Conservation (phyloP, 139 green algal genomes). For the Picochlorum sp. region DNA sequence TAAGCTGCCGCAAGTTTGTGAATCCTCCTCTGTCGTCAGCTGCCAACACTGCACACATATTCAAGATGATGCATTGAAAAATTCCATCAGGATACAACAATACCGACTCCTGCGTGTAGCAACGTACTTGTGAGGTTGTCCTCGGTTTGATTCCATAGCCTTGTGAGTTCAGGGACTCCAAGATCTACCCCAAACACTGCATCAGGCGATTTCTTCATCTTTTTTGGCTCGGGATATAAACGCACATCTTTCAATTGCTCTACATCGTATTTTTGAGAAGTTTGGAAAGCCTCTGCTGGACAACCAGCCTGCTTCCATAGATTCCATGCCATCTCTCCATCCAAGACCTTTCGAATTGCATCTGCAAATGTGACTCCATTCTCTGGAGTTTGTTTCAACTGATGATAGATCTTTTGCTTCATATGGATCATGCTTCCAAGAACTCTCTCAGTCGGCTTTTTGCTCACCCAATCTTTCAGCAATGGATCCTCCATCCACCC, state of each 20-base stretch:
- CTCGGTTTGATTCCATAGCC: slow-evolving; percentile 41
- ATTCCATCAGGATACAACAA: neutral
- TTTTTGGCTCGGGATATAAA: slow-evolving; percentile 18
- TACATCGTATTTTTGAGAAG: neutral
- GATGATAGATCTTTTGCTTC: slow-evolving; percentile 28
- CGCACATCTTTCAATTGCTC: neutral
- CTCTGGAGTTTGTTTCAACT: slow-evolving; percentile 37
- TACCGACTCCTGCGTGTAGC: neutral
- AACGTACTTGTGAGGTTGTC: slow-evolving; percentile 29
- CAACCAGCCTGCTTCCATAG: slow-evolving; percentile 39
- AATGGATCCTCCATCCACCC: slow-evolving; percentile 5
- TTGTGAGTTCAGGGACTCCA: slow-evolving; percentile 30
- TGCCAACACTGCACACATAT: slow-evolving; percentile 12
- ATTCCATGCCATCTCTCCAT: slow-evolving; percentile 35
- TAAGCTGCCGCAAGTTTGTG: slow-evolving; percentile 31
- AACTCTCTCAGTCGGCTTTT: neutral
- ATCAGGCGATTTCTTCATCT: slow-evolving; percentile 5
- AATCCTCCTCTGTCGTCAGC: slow-evolving; percentile 31
- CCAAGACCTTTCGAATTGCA: slow-evolving; percentile 25
- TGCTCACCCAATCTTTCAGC: neutral
- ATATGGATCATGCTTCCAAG: slow-evolving; percentile 11
- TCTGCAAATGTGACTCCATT: slow-evolving; percentile 32
- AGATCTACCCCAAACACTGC: slow-evolving; percentile 20
- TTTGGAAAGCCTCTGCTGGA: slow-evolving; percentile 15
- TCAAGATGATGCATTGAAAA: neutral